Conservation (phyloP, 1,284 basidiomycete genomes). For the Termitomyces sp. region DNA sequence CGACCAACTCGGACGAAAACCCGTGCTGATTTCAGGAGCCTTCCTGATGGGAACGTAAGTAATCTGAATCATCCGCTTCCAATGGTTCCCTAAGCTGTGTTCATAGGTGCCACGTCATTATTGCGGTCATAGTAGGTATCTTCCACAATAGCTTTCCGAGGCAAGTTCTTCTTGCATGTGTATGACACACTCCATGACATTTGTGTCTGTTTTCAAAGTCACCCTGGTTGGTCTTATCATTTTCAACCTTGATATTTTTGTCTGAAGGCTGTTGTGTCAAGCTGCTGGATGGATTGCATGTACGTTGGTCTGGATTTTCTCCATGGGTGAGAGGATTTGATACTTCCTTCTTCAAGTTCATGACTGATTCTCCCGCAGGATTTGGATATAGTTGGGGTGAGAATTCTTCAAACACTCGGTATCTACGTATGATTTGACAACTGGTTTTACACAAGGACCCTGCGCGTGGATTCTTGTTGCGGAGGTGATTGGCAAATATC, state of each 20-base stretch:
- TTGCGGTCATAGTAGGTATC: constrained; percentile 54
- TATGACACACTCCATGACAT: neutral
- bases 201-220: constrained; percentile 1
- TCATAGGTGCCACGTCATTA: constrained; percentile 58
- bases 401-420: neutral
- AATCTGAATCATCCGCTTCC: constrained; percentile 20
- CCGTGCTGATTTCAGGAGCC: constrained; percentile 64
- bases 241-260: neutral
- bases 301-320: constrained; percentile 62
- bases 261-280: constrained; percentile 10
- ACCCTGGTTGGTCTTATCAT: constrained; percentile 9
- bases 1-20: constrained; percentile 66
- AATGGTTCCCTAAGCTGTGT: neutral
- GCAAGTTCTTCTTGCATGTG: constrained; percentile 27
- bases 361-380: constrained; percentile 22
- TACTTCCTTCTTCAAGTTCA: constrained; percentile 1
- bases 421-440: neutral
- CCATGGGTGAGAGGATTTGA: constrained; percentile 39
- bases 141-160: constrained; percentile 46
- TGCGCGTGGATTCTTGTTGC: constrained; percentile 65
- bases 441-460: constrained; percentile 31
- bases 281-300: constrained; percentile 66
- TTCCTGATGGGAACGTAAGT: constrained; percentile 56
- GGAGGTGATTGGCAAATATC: constrained; percentile 26
- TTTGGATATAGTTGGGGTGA: constrained; percentile 67